Evolutionary conservation across 352 stramenopile genomes (phyloP).

Genomic region (Hyaloperonospora brassicae): DNA sequence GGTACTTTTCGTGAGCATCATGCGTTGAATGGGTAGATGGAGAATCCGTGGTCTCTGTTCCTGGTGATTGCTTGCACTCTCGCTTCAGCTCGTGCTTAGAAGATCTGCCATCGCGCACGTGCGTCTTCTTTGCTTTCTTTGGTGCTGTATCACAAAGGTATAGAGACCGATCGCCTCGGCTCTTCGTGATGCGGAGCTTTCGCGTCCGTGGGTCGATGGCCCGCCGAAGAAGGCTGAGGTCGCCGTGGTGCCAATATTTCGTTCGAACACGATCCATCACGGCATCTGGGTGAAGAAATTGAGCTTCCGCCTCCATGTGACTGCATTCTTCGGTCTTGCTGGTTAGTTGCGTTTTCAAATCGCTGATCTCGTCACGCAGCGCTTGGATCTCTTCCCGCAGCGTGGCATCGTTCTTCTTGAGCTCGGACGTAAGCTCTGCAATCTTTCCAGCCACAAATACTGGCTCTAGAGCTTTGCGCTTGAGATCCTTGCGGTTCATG

Average conservation of each 20-base stretch:
- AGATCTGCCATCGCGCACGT: neutral
- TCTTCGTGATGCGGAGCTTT: slow-evolving; percentile 10
- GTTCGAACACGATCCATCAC: slow-evolving; percentile 20
- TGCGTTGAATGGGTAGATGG: neutral
- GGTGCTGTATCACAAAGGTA: slow-evolving; percentile 12
- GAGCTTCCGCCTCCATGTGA: slow-evolving; percentile 1
- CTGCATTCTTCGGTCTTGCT: slow-evolving; percentile 12
- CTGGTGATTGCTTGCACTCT: slow-evolving; percentile 4
- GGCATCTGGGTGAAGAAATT: slow-evolving; percentile 20
- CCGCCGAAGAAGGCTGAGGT: slow-evolving; percentile 17
- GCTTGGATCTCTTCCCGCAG: slow-evolving; percentile 12
- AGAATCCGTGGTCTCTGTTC: neutral
- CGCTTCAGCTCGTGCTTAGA: slow-evolving; percentile 4
- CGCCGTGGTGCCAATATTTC: slow-evolving; percentile 23
- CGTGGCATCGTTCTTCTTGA: slow-evolving; percentile 9
- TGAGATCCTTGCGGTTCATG: slow-evolving; percentile 23
- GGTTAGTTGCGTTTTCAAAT: slow-evolving; percentile 15
- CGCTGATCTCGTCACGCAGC: slow-evolving; percentile 10
- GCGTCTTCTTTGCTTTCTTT: slow-evolving; percentile 12
- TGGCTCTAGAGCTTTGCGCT: slow-evolving; percentile 19
- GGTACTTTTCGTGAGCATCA: neutral
- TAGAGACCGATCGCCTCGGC: slow-evolving; percentile 10
- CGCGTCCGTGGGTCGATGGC: slow-evolving; percentile 13
- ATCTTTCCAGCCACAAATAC: slow-evolving; percentile 15
- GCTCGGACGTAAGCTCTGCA: slow-evolving; percentile 8